These are phyloP conservation scores for Vararia minispora DNA, from an alignment of 768 basidiomycete genomes.

Conservation along the genomic window DNA sequence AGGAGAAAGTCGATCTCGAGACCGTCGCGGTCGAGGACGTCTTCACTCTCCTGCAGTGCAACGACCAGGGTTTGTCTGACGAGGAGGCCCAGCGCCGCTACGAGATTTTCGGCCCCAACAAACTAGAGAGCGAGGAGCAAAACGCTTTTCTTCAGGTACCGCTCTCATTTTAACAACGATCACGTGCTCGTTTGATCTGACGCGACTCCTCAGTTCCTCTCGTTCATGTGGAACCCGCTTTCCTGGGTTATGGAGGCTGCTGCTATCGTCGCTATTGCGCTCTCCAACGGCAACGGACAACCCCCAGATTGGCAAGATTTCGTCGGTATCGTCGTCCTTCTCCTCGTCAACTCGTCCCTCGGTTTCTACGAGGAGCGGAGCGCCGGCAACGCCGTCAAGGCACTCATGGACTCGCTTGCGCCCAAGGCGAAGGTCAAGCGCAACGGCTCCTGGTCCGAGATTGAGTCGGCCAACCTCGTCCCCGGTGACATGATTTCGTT, in stretches of 20 bases:
- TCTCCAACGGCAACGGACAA: conserved; percentile 81
- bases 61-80: conserved; percentile 61
- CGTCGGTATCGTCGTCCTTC: conserved; percentile 84
- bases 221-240: conserved; percentile 99
- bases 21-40: conserved; percentile 95
- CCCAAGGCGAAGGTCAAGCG: conserved; percentile 96
- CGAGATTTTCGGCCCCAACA: conserved; percentile 94
- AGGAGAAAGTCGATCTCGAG: conserved; percentile 98
- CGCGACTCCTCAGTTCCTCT: conserved; percentile 50
- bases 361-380: conserved; percentile 98
- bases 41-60: conserved; percentile 90
- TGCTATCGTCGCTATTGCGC: conserved; percentile 85
- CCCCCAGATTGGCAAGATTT: conserved; percentile 98
- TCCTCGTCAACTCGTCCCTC: conserved; percentile 91
- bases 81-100: conserved; percentile 79
- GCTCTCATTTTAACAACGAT: not conserved
- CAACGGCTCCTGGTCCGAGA: conserved; percentile 73
- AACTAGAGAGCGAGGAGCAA: conserved; percentile 83
- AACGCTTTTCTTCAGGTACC: conserved; percentile 48
- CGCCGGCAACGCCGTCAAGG: conserved; percentile 98
- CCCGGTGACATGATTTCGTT: conserved; percentile 95
- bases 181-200: not conserved
- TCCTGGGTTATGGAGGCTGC: conserved; percentile 99
- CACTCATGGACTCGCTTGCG: conserved; percentile 97
- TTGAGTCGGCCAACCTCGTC: conserved; percentile 82